These are phyloP conservation scores for Trichoderma breve DNA, from an alignment of 2,329 filamentous ascomycete species.

Conservation along the genomic window DNA sequence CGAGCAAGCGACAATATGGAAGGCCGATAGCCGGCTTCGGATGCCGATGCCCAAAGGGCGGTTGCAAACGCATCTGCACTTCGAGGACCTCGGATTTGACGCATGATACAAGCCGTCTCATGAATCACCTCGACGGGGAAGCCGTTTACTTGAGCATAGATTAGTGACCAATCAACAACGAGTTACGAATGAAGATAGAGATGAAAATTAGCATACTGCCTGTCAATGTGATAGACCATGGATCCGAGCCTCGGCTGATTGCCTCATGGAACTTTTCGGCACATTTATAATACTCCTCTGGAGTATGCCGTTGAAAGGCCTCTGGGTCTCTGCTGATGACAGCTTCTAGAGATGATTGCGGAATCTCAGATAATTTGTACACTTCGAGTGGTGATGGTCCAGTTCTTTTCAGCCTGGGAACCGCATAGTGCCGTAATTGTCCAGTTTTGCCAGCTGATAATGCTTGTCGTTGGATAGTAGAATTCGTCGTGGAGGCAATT, in stretches of 20 bases:
- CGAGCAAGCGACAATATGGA: constrained; percentile 33
- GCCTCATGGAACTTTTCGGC: constrained; percentile 26
- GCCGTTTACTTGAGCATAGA: constrained; percentile 21
- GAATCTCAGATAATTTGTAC: constrained; percentile 27
- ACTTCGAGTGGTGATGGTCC: constrained; percentile 17
- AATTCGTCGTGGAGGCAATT: neutral
- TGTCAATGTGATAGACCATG: constrained; percentile 24
- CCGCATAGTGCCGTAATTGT: constrained; percentile 16
- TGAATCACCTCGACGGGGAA: constrained; percentile 27
- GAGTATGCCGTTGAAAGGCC: constrained; percentile 23
- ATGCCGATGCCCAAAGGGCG: constrained; percentile 34
- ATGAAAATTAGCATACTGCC: constrained; percentile 25
- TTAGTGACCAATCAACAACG: neutral
- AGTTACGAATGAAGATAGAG: neutral
- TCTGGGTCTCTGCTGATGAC: constrained; percentile 22
- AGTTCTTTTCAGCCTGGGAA: neutral
- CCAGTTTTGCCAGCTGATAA: neutral
- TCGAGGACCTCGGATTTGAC: constrained; percentile 17
- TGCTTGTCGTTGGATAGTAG: neutral
- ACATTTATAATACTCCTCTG: constrained; percentile 28
- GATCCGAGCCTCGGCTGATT: constrained; percentile 25
- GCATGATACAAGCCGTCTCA: constrained; percentile 32
- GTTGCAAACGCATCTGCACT: constrained; percentile 24
- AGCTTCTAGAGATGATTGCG: constrained; percentile 25
- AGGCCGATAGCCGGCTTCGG: constrained; percentile 30